Conservation (phyloP, 345 rosid genomes). For the Eucalyptus cladocalyx region DNA sequence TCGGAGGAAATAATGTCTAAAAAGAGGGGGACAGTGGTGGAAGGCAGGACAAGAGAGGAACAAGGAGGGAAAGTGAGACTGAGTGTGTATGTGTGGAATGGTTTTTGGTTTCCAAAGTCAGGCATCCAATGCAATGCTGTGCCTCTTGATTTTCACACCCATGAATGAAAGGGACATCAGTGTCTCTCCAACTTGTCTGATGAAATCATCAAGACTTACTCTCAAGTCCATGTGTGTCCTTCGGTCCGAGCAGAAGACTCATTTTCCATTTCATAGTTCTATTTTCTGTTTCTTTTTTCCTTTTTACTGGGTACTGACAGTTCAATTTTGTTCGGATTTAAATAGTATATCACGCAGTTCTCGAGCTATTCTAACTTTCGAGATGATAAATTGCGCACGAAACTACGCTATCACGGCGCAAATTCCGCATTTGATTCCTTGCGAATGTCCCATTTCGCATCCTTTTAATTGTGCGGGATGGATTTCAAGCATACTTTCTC, state of each 20-base stretch:
- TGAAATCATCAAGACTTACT: neutral
- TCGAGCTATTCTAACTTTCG: neutral
- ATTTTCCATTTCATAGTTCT: neutral
- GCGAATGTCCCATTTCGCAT: neutral
- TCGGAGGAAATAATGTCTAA: constrained; percentile 5
- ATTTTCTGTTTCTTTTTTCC: neutral
- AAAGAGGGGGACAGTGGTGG: constrained; percentile 9
- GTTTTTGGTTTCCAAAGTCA: neutral
- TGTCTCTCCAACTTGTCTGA: neutral
- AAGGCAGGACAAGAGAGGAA: neutral
- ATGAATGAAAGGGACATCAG: neutral
- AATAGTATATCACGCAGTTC: neutral
- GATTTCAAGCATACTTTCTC: neutral
- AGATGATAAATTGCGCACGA: neutral
- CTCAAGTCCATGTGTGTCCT: neutral
- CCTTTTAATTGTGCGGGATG: neutral
- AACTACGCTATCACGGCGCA: neutral
- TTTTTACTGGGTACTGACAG: neutral
- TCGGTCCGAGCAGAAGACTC: neutral
- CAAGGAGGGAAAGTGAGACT: neutral
- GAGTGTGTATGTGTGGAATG: neutral
- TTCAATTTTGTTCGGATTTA: neutral
- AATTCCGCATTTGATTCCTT: neutral
- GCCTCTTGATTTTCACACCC: neutral
- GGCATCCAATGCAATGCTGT: constrained; percentile 20